Percentiles rank a stretch among this genome's conserved stretches.
phyloP scores from a whole-genome alignment of 208 protist species.

The Leishmania martiniquensis region DNA sequence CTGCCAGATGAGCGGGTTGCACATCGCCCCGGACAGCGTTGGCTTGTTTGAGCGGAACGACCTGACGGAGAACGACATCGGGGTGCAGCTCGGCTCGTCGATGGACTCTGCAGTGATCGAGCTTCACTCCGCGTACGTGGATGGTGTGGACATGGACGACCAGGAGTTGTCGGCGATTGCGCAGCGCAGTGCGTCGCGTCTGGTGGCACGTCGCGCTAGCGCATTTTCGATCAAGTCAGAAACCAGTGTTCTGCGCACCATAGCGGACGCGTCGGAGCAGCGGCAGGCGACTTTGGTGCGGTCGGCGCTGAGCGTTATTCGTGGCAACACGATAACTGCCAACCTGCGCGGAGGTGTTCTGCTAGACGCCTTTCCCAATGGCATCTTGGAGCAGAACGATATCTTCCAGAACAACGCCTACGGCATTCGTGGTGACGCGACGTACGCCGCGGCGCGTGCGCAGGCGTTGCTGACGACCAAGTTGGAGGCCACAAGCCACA shows the following conservation, averaged over 20 bases:
- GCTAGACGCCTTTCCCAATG: constrained; percentile 46
- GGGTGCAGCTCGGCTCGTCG: constrained; percentile 74
- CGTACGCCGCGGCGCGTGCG: constrained; percentile 43
- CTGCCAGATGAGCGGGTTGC: constrained; percentile 60
- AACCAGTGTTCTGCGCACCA: constrained; percentile 32
- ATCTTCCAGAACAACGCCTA: constrained; percentile 72
- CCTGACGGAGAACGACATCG: constrained; percentile 74
- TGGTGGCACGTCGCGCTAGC: constrained; percentile 9
- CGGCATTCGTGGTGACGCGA: constrained; percentile 65
- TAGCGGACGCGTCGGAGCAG: constrained; percentile 26
- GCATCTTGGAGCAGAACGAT: constrained; percentile 68
- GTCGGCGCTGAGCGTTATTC: constrained; percentile 34
- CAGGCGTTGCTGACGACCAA: constrained; percentile 32
- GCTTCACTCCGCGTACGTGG: constrained; percentile 48
- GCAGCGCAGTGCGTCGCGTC: background rate
- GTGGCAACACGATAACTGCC: constrained; percentile 55
- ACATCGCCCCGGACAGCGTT: constrained; percentile 51
- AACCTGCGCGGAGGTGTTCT: constrained; percentile 79
- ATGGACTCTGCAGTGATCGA: constrained; percentile 48
- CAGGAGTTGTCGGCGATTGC: background rate
- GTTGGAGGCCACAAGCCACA: background rate
- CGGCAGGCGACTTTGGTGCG: constrained; percentile 27
- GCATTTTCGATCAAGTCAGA: constrained; percentile 10
- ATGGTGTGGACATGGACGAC: background rate
- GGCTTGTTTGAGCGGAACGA: constrained; percentile 63